A percentile compares a stretch with the other conserved stretches of the same genome.
These are phyloP conservation scores for Tuctoria greenei DNA, from an alignment of 176 grass and related monocot species.

Conservation along the genomic window DNA sequence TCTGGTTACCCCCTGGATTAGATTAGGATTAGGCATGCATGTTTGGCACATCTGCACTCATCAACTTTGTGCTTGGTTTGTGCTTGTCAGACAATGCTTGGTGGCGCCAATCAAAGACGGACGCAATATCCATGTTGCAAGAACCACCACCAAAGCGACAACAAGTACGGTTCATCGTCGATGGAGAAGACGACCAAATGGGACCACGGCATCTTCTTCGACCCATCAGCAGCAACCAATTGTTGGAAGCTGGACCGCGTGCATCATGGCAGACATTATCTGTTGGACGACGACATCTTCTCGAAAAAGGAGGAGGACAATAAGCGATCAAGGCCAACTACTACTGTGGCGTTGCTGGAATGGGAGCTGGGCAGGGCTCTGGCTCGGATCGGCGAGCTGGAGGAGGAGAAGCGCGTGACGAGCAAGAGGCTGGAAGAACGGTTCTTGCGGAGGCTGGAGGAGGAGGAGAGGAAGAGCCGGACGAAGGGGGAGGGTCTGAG, in stretches of 20 bases:
- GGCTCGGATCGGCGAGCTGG: not conserved
- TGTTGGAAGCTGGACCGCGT: too few relatives aligned
- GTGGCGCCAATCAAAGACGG: not conserved
- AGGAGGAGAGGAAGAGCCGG: constrained; percentile 53
- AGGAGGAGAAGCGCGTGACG: constrained; percentile 18
- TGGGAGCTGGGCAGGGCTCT: constrained; percentile 36
- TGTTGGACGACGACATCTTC: too few relatives aligned
- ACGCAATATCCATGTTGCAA: not conserved
- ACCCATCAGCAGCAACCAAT: too few relatives aligned
- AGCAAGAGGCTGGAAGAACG: constrained; percentile 24
- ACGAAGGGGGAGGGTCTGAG: constrained; percentile 36
- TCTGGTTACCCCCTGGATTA: too few relatives aligned
- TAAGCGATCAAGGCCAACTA: too few relatives aligned
- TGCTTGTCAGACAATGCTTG: not conserved
- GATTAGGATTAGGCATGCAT: too few relatives aligned
- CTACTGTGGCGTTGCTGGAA: not conserved
- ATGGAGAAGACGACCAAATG: constrained; percentile 67
- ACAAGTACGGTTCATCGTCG: not conserved
- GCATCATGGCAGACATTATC: too few relatives aligned
- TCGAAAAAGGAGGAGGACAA: too few relatives aligned
- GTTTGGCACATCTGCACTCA: too few relatives aligned
- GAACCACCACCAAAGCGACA: not conserved
- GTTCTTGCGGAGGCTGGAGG: constrained; percentile 29
- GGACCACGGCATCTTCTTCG: not conserved
- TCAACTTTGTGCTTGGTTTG: not conserved